These are phyloP conservation scores for Capronia epimyces DNA, from an alignment of 2,329 filamentous ascomycete genomes.

Conservation along the genomic window DNA sequence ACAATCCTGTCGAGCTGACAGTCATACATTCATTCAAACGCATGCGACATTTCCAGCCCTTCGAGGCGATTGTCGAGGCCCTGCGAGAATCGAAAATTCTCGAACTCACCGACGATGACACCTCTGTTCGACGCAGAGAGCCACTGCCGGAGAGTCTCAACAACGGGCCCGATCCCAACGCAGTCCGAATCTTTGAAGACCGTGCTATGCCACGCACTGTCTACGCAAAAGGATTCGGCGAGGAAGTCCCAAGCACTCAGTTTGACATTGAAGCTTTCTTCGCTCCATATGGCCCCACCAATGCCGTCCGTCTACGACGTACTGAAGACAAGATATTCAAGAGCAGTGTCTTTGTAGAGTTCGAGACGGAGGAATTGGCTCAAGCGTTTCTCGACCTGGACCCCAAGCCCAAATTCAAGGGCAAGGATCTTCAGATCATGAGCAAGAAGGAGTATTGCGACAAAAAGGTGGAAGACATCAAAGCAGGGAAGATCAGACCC, in stretches of 20 bases:
- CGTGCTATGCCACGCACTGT: slow-evolving; percentile 67
- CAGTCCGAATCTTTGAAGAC: slow-evolving; percentile 55
- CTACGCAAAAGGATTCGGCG: slow-evolving; percentile 91
- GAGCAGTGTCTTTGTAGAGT: slow-evolving; percentile 94
- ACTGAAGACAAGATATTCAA: slow-evolving; percentile 72
- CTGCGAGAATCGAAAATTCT: slow-evolving; percentile 71
- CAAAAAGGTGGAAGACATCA: slow-evolving; percentile 68
- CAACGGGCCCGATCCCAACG: slow-evolving; percentile 50
- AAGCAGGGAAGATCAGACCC: slow-evolving; percentile 62
- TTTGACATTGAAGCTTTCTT: slow-evolving; percentile 95
- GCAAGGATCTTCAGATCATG: slow-evolving; percentile 71
- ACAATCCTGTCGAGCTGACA: slow-evolving; percentile 73
- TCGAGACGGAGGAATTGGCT: slow-evolving; percentile 69
- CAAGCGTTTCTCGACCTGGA: slow-evolving; percentile 75
- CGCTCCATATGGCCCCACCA: slow-evolving; percentile 68
- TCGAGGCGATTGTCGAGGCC: slow-evolving; percentile 74
- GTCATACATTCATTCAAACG: slow-evolving; percentile 83
- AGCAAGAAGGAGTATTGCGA: slow-evolving; percentile 81
- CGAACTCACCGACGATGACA: slow-evolving; percentile 68
- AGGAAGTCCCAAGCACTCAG: slow-evolving; percentile 76
- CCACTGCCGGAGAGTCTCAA: slow-evolving; percentile 54
- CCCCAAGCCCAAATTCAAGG: slow-evolving; percentile 79
- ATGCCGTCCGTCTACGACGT: slow-evolving; percentile 81
- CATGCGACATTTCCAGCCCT: slow-evolving; percentile 91
- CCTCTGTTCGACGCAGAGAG: slow-evolving; percentile 67